Percentiles rank a stretch among this genome's conserved stretches.
Conservation (phyloP, 2,329 filamentous ascomycete genomes). For the Tolypocladium inflatum region DNA sequence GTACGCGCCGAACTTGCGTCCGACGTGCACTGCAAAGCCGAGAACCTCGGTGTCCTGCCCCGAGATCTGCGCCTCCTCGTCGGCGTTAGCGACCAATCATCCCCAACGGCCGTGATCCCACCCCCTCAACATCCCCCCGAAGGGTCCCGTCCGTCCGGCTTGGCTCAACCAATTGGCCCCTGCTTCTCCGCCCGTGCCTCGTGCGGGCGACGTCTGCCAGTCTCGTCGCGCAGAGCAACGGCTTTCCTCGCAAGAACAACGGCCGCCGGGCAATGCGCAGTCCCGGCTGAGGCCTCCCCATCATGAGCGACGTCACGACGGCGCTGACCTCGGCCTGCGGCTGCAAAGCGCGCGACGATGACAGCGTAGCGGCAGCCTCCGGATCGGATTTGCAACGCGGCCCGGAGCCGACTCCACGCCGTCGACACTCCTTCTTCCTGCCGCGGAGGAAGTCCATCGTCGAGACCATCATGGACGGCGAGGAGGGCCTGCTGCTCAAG, state of each 20-base stretch:
- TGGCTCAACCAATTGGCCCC: conserved; percentile 2
- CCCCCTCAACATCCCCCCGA: neutral
- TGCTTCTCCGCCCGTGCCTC: conserved; percentile 1
- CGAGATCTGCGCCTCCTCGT: neutral
- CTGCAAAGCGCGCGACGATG: conserved; percentile 18
- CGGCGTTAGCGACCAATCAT: neutral
- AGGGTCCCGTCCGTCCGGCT: neutral
- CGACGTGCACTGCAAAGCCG: neutral
- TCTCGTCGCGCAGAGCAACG: neutral
- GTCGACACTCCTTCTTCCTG: conserved; percentile 49
- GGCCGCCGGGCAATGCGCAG: neutral
- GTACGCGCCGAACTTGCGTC: neutral
- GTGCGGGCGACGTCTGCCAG: neutral
- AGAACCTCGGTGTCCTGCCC: neutral
- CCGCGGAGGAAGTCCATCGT: conserved; percentile 50
- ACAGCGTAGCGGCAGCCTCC: conserved; percentile 25
- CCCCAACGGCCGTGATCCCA: neutral
- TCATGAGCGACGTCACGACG: conserved; percentile 29
- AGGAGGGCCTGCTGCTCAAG: conserved; percentile 52
- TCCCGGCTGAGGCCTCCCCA: conserved; percentile 3
- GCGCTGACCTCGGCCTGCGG: conserved; percentile 27
- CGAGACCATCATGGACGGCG: conserved; percentile 50
- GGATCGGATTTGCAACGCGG: conserved; percentile 26
- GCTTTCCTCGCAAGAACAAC: neutral
- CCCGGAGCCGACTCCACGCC: conserved; percentile 25